These are phyloP conservation scores for Schizosaccharomyces japonicus DNA, from an alignment of 805 yeast species.

Conservation along the genomic window DNA sequence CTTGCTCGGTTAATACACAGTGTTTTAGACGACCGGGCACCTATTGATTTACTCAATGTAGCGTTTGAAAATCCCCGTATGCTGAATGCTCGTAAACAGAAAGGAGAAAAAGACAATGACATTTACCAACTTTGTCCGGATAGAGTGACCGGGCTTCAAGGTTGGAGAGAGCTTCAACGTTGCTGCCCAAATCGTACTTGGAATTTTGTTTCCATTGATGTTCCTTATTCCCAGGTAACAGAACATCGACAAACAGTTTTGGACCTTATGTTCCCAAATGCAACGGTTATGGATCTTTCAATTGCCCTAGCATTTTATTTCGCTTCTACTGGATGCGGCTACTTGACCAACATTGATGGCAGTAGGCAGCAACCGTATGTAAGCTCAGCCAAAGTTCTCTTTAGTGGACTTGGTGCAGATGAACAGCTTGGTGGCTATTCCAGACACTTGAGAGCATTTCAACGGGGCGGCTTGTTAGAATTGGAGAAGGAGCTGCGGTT, in stretches of 20 bases:
- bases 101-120: not conserved
- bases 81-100: not conserved
- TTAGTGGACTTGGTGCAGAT: constrained; percentile 93
- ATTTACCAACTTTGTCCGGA: constrained; percentile 30
- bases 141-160: constrained; percentile 42
- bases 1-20: constrained; percentile 26
- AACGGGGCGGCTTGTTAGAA: constrained; percentile 19
- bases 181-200: constrained; percentile 6
- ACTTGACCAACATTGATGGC: constrained; percentile 6
- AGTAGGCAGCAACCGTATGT: constrained; percentile 17
- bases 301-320: constrained; percentile 89
- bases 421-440: constrained; percentile 92
- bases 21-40: constrained; percentile 9
- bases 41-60: constrained; percentile 64
- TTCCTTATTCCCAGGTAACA: constrained; percentile 44
- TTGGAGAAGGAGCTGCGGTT: constrained; percentile 35
- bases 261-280: constrained; percentile 53
- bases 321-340: constrained; percentile 40
- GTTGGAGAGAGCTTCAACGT: constrained; percentile 26
- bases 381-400: constrained; percentile 40
- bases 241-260: constrained; percentile 28
- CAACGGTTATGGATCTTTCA: constrained; percentile 85
- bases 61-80: constrained; percentile 75
- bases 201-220: constrained; percentile 31
- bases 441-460: constrained; percentile 29